Base-by-base conservation (phyloP, 495 filamentous ascomycete genomes). In the Geoglossum glabrum region DNA sequence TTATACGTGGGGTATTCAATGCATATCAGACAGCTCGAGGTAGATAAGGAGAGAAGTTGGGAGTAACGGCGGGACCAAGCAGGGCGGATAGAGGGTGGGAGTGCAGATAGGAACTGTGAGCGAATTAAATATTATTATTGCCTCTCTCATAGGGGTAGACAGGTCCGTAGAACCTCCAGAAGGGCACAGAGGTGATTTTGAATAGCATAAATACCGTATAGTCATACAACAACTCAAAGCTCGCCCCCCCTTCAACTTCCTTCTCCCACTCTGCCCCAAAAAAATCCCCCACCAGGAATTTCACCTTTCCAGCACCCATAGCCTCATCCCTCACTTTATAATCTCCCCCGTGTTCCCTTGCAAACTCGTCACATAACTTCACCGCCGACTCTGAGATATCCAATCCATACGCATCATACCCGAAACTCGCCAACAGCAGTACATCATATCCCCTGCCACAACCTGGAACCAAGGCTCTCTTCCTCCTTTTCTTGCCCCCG, bases 171-270 rank as follows among this genome's bases (percentile, higher is more conserved):
- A 62, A 34, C 23, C 8, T 58, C 27, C 38, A 19, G 55, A 54
- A 54, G 38, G 60, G 17, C 54, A 49, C 21, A 40, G 34, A 61
- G n/a, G n/a, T 36, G 27, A 21, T 28, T n/a, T 13, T 30, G 49
- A 13, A 52, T 51, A 19, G 56, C 57, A 57, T 15, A 27, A 27
- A n/a, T 36, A 87, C 86, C 28, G 85, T 88, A 65, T 90, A 89
- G 67, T 92, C 87, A 71, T 87, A 92, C 40, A 90, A 79, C 27
- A 92, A 64, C 70, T 93, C 85, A 70, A 88, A 89, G 33, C 62
- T 65, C 13, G 67, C 72, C 59, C 74, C 72, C 17, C 69, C 68
- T n/a, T 68, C 61, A 3, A 74, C 65, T 21, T 73, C 68, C 45
- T 72, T 60, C 58, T 74, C 58, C 76, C 83, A 88, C 13, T 72